Conservation (phyloP, 108 stramenopile species). For the Cylindrotheca closterium region DNA sequence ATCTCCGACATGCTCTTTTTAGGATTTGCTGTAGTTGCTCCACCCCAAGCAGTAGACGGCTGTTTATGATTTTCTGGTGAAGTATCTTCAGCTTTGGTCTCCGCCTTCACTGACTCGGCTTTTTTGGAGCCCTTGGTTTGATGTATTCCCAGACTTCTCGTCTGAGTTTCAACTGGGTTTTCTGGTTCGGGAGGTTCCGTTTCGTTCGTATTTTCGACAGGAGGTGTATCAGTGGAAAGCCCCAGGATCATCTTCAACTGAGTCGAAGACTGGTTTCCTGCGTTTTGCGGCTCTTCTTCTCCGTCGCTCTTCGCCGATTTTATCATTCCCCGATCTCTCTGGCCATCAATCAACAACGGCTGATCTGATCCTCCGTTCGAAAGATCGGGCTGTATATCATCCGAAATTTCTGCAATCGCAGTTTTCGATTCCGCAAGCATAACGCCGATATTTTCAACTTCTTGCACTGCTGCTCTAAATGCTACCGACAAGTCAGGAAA, state of each 20-base stretch:
- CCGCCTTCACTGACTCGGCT: slow-evolving; percentile 25
- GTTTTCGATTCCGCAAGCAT: slow-evolving; percentile 22
- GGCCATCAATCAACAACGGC: too few species aligned
- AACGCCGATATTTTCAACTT: slow-evolving; percentile 30
- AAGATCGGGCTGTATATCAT: slow-evolving; percentile 7
- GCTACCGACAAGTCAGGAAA: slow-evolving; percentile 77
- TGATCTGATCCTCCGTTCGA: slow-evolving; percentile 15
- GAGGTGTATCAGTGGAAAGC: slow-evolving; percentile 36
- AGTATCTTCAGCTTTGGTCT: slow-evolving; percentile 29
- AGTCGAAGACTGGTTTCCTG: slow-evolving; percentile 41
- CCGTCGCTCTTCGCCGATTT: slow-evolving; percentile 39
- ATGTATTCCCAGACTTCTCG: slow-evolving; percentile 9
- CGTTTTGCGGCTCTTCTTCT: slow-evolving; percentile 23
- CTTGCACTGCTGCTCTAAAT: slow-evolving; percentile 44
- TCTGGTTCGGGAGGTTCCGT: slow-evolving; percentile 18
- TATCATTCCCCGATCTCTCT: slow-evolving; percentile 29
- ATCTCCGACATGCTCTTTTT: slow-evolving; percentile 87
- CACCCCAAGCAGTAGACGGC: slow-evolving; percentile 76
- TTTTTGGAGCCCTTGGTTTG: slow-evolving; percentile 24
- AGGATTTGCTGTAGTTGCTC: slow-evolving; percentile 31
- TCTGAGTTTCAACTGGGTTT: slow-evolving; percentile 22
- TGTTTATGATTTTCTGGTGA: slow-evolving; percentile 18
- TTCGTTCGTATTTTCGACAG: slow-evolving; percentile 7
- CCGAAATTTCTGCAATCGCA: slow-evolving; percentile 20
- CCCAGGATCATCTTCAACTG: slow-evolving; percentile 92